These are phyloP conservation scores for Cocos nucifera DNA, from an alignment of 176 grass and related monocot species.

Conservation along the genomic window DNA sequence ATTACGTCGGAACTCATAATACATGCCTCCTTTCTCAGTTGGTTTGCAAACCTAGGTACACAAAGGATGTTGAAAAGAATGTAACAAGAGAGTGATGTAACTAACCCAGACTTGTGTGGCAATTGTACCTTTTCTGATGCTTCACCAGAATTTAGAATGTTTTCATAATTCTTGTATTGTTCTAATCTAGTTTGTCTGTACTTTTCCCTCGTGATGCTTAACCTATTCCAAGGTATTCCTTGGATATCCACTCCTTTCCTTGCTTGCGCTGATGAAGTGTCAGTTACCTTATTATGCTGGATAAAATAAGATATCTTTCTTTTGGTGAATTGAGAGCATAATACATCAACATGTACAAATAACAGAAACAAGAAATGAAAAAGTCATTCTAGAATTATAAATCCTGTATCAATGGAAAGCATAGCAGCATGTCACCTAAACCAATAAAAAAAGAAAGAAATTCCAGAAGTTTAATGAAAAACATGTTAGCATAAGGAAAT, in stretches of 20 bases:
- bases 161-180: constrained; percentile 72
- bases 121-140: constrained; percentile 46
- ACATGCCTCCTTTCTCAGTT: constrained; percentile 45
- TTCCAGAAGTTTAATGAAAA: too few species aligned
- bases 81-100: not conserved
- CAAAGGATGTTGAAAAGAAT: constrained; percentile 2
- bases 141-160: constrained; percentile 57
- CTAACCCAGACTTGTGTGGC: constrained; percentile 5
- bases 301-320: not conserved
- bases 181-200: constrained; percentile 38
- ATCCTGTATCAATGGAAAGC: too few species aligned
- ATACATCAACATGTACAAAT: too few species aligned
- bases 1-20: constrained; percentile 68
- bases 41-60: constrained; percentile 40
- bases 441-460: too few species aligned
- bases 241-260: constrained; percentile 76
- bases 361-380: too few species aligned
- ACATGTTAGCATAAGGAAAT: too few species aligned
- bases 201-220: constrained; percentile 36
- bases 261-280: constrained; percentile 41
- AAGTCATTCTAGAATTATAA: too few species aligned
- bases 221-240: constrained; percentile 61
- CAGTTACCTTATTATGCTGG: constrained; percentile 33
- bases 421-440: too few species aligned
- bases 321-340: too few species aligned